phyloP scores from a whole-genome alignment of 2,329 filamentous ascomycete species.

The Colletotrichum sublineola region DNA sequence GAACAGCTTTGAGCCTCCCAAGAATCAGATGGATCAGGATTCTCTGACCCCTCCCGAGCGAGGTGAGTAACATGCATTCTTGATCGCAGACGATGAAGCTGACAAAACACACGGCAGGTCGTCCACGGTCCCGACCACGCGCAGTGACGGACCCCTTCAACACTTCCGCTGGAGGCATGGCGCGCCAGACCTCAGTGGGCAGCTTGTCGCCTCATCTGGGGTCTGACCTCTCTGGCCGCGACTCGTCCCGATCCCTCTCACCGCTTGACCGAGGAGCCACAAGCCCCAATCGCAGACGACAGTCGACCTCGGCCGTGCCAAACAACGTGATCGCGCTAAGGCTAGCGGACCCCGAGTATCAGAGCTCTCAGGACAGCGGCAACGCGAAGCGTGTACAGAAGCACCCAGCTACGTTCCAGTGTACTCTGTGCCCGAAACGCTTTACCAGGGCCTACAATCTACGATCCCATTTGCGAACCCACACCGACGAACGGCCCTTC shows the following conservation, averaged over 20 bases:
- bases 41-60: conserved; percentile 86
- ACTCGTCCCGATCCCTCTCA: conserved; percentile 69
- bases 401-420: conserved; percentile 97
- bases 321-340: conserved; percentile 84
- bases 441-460: conserved; percentile 98
- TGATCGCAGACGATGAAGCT: conserved; percentile 30
- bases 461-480: conserved; percentile 92
- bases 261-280: conserved; percentile 68
- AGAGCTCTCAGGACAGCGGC: conserved; percentile 72
- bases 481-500: conserved; percentile 97
- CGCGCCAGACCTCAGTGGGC: conserved; percentile 54
- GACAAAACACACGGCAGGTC: conserved; percentile 55
- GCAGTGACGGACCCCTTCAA: conserved; percentile 73
- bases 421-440: conserved; percentile 90
- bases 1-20: conserved; percentile 75
- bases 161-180: conserved; percentile 57
- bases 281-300: conserved; percentile 65
- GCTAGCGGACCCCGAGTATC: conserved; percentile 88
- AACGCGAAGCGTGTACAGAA: conserved; percentile 90
- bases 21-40: conserved; percentile 77
- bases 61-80: conserved; percentile 57
- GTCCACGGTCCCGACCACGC: conserved; percentile 63
- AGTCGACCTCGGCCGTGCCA: conserved; percentile 73
- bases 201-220: conserved; percentile 66
- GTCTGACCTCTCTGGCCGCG: conserved; percentile 59